Conservation (phyloP, 495 filamentous ascomycete genomes). For the Xylaria grammica region DNA sequence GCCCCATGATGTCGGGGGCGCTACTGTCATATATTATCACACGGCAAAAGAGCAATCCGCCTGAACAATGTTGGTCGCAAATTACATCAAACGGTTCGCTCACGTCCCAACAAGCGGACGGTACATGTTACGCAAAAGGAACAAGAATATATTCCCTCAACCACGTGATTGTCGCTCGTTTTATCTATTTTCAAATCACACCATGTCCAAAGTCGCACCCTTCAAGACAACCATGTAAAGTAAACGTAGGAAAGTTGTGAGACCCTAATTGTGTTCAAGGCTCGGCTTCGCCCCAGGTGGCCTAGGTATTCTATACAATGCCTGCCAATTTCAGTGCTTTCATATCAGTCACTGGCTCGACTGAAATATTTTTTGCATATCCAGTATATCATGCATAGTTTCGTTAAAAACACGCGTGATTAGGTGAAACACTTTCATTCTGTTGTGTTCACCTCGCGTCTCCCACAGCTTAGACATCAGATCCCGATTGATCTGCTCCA, state of each 20-base stretch:
- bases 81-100: background rate
- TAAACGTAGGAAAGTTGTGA: background rate
- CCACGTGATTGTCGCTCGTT: constrained; percentile 9
- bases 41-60: background rate
- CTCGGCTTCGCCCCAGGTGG: background rate
- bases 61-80: background rate
- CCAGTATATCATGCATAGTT: constrained; percentile 78
- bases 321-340: background rate
- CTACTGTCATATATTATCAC: constrained; percentile 10
- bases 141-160: constrained; percentile 3
- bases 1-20: background rate
- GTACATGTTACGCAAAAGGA: constrained; percentile 2
- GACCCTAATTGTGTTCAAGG: background rate
- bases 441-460: constrained; percentile 77
- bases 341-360: constrained; percentile 29
- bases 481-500: constrained; percentile 90
- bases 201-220: background rate
- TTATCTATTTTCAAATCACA: background rate
- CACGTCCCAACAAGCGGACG: background rate
- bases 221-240: background rate
- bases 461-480: constrained; percentile 91
- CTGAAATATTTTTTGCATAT: constrained; percentile 58
- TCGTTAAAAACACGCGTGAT: constrained; percentile 76
- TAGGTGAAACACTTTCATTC: constrained; percentile 66
- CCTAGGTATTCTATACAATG: background rate